Percentiles rank a stretch among this genome's conserved stretches.
Conservation (phyloP, 2,329 filamentous ascomycete species). For the Pseudohalonectria lignicola region DNA sequence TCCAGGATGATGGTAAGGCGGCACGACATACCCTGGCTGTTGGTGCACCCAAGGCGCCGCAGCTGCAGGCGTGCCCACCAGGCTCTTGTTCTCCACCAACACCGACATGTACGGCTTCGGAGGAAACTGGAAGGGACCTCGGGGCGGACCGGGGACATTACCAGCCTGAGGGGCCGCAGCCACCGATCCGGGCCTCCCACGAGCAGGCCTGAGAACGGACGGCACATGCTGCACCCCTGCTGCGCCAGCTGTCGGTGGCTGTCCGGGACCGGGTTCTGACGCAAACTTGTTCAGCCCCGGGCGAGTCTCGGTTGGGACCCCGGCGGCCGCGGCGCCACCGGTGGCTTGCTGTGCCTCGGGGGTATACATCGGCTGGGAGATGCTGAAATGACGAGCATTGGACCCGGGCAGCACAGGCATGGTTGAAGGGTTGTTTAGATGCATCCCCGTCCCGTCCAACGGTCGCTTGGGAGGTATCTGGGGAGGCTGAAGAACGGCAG, state of each 20-base stretch:
- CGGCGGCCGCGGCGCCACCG: too few species aligned
- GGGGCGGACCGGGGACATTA: not conserved
- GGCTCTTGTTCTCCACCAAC: too few species aligned
- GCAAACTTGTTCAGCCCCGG: too few species aligned
- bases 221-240: conserved; percentile 11
- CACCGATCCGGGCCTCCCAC: conserved; percentile 6
- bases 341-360: too few species aligned
- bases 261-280: not conserved
- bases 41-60: too few species aligned
- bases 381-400: conserved; percentile 3
- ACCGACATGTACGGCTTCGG: conserved; percentile 4
- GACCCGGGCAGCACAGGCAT: conserved; percentile 1
- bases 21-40: too few species aligned
- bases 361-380: not conserved
- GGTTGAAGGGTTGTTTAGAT: conserved; percentile 1
- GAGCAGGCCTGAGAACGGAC: conserved; percentile 18
- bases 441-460: too few species aligned
- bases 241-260: not conserved
- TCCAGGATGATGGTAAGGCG: too few species aligned
- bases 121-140: conserved; percentile 3
- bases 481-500: conserved; percentile 15
- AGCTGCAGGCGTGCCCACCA: too few species aligned
- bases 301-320: too few species aligned
- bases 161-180: not conserved
- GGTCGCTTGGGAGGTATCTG: conserved; percentile 11